phyloP scores from a whole-genome alignment of 2,329 filamentous ascomycete genomes.

The Coniochaeta sp. region DNA sequence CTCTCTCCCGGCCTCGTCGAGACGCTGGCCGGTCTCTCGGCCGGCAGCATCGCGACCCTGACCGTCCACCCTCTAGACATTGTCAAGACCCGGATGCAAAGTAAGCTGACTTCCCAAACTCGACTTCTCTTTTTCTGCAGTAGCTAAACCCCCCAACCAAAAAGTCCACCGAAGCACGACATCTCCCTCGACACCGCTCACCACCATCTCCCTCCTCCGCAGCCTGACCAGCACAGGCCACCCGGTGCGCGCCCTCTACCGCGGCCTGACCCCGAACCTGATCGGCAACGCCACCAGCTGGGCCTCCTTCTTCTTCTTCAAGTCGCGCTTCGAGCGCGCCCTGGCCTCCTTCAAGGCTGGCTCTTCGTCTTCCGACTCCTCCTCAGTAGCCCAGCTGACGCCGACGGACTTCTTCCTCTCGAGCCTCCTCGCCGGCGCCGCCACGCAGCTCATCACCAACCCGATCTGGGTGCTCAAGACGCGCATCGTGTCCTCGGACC shows the following conservation, averaged over 20 bases:
- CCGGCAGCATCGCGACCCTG: conserved; percentile 79
- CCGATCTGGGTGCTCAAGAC: conserved; percentile 98
- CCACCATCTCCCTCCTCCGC: conserved; percentile 46
- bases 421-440: conserved; percentile 60
- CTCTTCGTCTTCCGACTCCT: not conserved
- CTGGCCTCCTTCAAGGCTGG: conserved; percentile 26
- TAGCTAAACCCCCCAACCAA: not conserved
- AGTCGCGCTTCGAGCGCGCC: conserved; percentile 44
- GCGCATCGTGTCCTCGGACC: conserved; percentile 85
- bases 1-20: conserved; percentile 76
- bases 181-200: conserved; percentile 28
- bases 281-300: conserved; percentile 86
- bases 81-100: conserved; percentile 92
- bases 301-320: conserved; percentile 86
- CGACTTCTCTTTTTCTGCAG: not conserved
- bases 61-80: conserved; percentile 90
- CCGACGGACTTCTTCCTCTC: conserved; percentile 74
- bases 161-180: conserved; percentile 43
- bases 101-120: conserved; percentile 33
- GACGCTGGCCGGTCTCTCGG: conserved; percentile 81
- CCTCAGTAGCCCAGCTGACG: conserved; percentile 28
- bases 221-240: conserved; percentile 34
- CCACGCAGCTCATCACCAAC: conserved; percentile 81
- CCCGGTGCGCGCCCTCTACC: conserved; percentile 68
- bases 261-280: conserved; percentile 83